Conservation (phyloP, 768 basidiomycete species). For the Mycena floridula region DNA sequence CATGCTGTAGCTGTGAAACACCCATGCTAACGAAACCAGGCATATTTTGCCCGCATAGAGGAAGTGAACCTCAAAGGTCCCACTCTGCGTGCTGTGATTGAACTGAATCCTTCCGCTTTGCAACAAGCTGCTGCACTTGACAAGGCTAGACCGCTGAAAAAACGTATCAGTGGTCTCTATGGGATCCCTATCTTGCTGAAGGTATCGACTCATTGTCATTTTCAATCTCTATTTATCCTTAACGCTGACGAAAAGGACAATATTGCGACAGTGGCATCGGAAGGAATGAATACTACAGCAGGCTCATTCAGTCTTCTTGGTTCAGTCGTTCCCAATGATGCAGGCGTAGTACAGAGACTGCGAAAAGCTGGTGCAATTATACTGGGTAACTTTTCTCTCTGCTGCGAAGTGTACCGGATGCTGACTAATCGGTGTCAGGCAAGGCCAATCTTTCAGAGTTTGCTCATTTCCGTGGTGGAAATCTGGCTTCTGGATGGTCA, state of each 20-base stretch:
- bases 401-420: background rate
- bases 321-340: conserved; percentile 39
- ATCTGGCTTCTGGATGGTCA: conserved; percentile 49
- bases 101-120: conserved; percentile 49
- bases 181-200: conserved; percentile 51
- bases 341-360: conserved; percentile 37
- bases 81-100: conserved; percentile 50
- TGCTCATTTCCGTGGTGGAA: conserved; percentile 44
- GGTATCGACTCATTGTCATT: conserved; percentile 16
- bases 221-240: background rate
- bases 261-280: conserved; percentile 38
- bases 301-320: conserved; percentile 37
- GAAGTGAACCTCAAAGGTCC: conserved; percentile 64
- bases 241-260: conserved; percentile 29
- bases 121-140: conserved; percentile 46
- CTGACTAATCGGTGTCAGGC: conserved; percentile 20
- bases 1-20: background rate
- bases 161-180: conserved; percentile 43
- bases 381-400: conserved; percentile 23
- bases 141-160: conserved; percentile 30
- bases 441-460: conserved; percentile 54
- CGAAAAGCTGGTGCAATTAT: conserved; percentile 39
- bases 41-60: conserved; percentile 60
- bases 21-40: conserved; percentile 25
- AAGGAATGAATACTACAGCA: conserved; percentile 43